Percentiles rank a stretch among this genome's conserved stretches.
phyloP scores from a whole-genome alignment of 2,329 filamentous ascomycete species.

The Botrytis hyacinthi region DNA sequence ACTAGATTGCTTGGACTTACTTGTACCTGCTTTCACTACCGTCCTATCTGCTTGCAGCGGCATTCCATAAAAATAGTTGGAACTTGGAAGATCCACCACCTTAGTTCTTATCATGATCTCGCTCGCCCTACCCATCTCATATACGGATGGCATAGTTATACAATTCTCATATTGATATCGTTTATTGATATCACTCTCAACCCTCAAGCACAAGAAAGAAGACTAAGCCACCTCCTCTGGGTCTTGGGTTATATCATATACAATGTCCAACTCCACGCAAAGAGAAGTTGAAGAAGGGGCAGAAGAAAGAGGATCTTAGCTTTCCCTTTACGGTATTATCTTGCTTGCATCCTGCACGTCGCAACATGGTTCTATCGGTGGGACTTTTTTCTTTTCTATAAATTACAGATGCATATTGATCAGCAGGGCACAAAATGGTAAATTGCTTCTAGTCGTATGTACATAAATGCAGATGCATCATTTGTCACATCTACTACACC shows the following conservation, averaged over 20 bases:
- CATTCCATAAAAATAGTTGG: slow-evolving; percentile 5
- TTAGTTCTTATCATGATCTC: neutral
- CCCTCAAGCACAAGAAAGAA: neutral
- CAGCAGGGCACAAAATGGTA: slow-evolving; percentile 11
- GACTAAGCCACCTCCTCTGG: neutral
- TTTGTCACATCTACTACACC: neutral
- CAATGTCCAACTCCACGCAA: neutral
- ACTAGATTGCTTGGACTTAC: neutral
- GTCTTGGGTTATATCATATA: no score
- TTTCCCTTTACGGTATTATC: slow-evolving; percentile 1
- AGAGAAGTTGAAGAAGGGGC: neutral
- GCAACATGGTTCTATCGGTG: slow-evolving; percentile 8
- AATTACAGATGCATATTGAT: slow-evolving; percentile 19
- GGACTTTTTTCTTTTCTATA: neutral
- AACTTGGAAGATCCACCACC: neutral
- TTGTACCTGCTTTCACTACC: slow-evolving; percentile 5
- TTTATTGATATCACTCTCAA: neutral
- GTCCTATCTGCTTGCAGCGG: slow-evolving; percentile 1
- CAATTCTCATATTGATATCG: neutral
- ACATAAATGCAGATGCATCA: neutral
- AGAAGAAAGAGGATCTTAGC: neutral
- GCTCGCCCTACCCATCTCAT: neutral
- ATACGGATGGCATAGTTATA: neutral
- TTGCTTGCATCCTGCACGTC: slow-evolving; percentile 17
- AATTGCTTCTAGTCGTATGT: neutral